Base-by-base conservation (phyloP, 331 rosid species). In the Pyrus hybrid region DNA sequence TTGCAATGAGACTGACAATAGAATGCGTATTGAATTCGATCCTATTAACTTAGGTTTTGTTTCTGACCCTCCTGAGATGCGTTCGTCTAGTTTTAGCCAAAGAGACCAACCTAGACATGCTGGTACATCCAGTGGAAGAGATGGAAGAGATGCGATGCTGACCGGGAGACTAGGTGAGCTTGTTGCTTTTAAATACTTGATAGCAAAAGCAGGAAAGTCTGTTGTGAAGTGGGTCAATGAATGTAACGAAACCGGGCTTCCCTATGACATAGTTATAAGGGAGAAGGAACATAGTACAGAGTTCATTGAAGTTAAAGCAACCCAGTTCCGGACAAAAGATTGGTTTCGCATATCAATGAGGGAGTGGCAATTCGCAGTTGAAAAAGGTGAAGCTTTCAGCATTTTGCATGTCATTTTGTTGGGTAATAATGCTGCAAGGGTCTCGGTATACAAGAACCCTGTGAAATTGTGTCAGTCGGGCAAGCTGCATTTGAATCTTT, bases 251-350 rank as follows among this genome's bases (percentile, higher is more conserved):
- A 84, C 97, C 0, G 97, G 99, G 61, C 77, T 86, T 51, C 99
- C 97, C 13, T 95, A 86, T 67, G 99, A 92, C 81, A 35, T 95
- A 47, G 78, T 89, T 33, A 43, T 84, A 11, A 86, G 83, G 66
- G 85, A 69, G 8, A 64, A 81, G 56, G 88, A 75, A 72, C 74
- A 73, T 73, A 72, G 49, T 18, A 28, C 1, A 72, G 90, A 89
- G 81, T 92, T 65, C 78, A 78, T 95, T 47, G 99, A 95, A 89
- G 99, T 95, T 65, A 95, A 95, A 78, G 84, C 99, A 58, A 92
- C 97, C 20, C 81, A 85, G 73, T 90, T 90, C 60, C 81, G 74
- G 20, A 87, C 76, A 76, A 92, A 95, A 77, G 97, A 95, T 75
- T 92, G 99, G 99, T 91, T 92, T 37, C 69, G 71, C 70, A 89